These are phyloP conservation scores for Gamsiella multidivaricata DNA, from an alignment of 192 early-diverging fungal genomes.

Conservation along the genomic window DNA sequence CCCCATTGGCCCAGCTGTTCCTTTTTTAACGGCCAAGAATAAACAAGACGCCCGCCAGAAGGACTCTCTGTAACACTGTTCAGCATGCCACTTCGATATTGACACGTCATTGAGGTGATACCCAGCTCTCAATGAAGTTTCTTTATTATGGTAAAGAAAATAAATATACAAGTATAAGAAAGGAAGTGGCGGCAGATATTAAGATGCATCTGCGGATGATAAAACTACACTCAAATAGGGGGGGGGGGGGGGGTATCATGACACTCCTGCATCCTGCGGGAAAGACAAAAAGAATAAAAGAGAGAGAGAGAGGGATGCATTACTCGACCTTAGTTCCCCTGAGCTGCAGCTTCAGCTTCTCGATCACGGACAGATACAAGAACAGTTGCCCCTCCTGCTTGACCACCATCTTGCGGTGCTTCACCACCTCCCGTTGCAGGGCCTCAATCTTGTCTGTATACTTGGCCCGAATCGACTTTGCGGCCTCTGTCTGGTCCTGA, in stretches of 20 bases:
- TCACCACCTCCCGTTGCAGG: conserved; percentile 4
- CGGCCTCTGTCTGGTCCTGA: conserved; percentile 28
- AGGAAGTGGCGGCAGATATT: no score
- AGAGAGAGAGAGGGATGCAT: neutral
- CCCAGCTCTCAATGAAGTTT: no score
- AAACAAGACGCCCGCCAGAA: no score
- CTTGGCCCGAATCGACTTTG: conserved; percentile 25
- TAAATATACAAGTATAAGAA: no score
- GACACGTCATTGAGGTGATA: no score
- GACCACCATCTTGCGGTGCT: conserved; percentile 23
- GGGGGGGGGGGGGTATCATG: no score
- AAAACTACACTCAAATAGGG: neutral
- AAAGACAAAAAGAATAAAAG: neutral
- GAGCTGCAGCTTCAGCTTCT: conserved; percentile 33
- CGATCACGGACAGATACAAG: conserved; percentile 49
- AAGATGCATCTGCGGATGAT: no score
- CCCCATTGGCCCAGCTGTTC: no score
- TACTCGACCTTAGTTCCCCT: conserved; percentile 1
- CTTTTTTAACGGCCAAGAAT: no score
- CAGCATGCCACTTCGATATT: no score
- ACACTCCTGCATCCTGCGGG: neutral
- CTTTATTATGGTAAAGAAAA: no score
- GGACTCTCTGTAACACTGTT: no score
- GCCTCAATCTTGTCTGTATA: conserved; percentile 12
- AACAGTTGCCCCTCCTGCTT: conserved; percentile 35